Evolutionary conservation across 352 stramenopile genomes (phyloP).

Genomic region (Pythium coloratum): DNA sequence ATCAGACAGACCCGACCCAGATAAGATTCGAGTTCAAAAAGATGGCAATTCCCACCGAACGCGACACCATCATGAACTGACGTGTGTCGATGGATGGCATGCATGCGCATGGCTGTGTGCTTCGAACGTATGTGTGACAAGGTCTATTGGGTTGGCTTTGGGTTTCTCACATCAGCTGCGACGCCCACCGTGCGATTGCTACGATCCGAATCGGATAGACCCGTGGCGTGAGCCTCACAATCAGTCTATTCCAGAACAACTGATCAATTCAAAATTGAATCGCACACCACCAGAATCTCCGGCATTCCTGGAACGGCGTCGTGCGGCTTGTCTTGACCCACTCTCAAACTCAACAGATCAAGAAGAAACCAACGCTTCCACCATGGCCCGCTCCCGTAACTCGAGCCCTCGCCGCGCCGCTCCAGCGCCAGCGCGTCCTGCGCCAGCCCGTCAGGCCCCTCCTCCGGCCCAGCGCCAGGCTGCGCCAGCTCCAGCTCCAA

Average conservation of each 20-base stretch:
- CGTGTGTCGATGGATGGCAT: too few relatives aligned
- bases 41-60: background rate
- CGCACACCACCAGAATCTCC: constrained; percentile 22
- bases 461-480: constrained; percentile 54
- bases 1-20: constrained; percentile 1
- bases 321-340: constrained; percentile 18
- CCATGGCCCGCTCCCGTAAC: constrained; percentile 70
- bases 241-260: constrained; percentile 7
- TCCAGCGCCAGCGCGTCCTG: constrained; percentile 41
- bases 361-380: constrained; percentile 17
- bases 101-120: background rate
- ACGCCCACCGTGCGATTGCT: background rate
- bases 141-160: background rate
- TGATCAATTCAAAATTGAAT: constrained; percentile 20
- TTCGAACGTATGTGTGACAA: background rate
- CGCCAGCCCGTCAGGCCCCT: constrained; percentile 41
- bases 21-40: constrained; percentile 6
- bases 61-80: too few relatives aligned
- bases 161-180: constrained; percentile 1
- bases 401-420: constrained; percentile 43
- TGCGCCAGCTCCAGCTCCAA: constrained; percentile 50
- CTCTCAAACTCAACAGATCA: constrained; percentile 26
- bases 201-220: background rate
- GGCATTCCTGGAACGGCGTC: constrained; percentile 37
- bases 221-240: background rate